Evolutionary conservation across 257 asterid genomes (phyloP), one percentile per base, ranked within the genome.

Genomic region (Lycium ferocissimum): DNA sequence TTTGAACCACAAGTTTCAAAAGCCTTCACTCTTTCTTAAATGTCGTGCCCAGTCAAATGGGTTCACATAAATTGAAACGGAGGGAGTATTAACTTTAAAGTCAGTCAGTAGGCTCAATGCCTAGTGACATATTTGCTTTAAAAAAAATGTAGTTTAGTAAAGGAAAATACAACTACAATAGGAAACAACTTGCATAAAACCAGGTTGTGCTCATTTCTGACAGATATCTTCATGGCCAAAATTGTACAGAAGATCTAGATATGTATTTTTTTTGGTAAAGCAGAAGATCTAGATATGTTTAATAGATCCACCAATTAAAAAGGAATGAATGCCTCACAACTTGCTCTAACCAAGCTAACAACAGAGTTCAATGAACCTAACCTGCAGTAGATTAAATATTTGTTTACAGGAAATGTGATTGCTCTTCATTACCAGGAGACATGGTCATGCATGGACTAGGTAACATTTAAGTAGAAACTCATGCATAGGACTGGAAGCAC

Each of bases 341-440:
- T 73, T 73, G 80, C 80, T 95, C 98, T 97, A 95, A 20, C 38
- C 80, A 73, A 22, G 80, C 18, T 38, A 72, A 45, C 57, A 72
- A 72, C 38, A 43, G 80, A 43, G 80, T 45, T 72, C 80, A 72
- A 47, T 73, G 59, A 73, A 22, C 59, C 59, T 47, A 47, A 75
- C 61, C 81, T 75, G 49, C 61, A 75, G 17, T 47, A 20, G 20
- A 22, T 47, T 72, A 72, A 45, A 43, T 72, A 72, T 72, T n/a
- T 72, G 33, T 43, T 20, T 73, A 73, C 58, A 73, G 59, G 81
- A 20, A n/a, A 47, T 47, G 40, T 2, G 40, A 47, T 72, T 73
- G 59, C 38, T 47, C 40, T 73, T 73, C 59, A 5, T 73, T 73
- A 73, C 17, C 18, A 73, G 5, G 61, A 73, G 20, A 73, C 81